Percentiles rank a stretch among this genome's conserved stretches.
phyloP scores from a whole-genome alignment of 495 filamentous ascomycete genomes.

The Penicillium roqueforti region DNA sequence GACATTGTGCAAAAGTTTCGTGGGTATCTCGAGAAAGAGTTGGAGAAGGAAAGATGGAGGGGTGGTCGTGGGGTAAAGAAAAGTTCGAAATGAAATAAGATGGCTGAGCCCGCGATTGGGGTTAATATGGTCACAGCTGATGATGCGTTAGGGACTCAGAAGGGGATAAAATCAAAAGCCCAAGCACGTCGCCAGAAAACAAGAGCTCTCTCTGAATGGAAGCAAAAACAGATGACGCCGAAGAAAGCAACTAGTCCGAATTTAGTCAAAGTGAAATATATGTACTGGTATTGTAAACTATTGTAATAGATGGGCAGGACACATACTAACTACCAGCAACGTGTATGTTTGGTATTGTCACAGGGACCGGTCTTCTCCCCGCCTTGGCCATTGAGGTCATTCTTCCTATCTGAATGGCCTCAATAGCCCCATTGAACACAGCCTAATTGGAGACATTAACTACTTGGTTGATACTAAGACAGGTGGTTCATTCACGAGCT shows the following conservation, averaged over 20 bases:
- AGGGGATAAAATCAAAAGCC: not conserved
- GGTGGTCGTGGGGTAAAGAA: not conserved
- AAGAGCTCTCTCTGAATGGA: not conserved
- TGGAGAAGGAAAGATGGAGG: not conserved
- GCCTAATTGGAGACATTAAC: not conserved
- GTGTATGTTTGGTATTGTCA: slow-evolving; percentile 35
- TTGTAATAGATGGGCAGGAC: not conserved
- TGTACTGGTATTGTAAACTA: slow-evolving; percentile 13
- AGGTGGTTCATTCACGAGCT: not conserved
- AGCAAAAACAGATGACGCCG: slow-evolving; percentile 16
- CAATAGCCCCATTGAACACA: slow-evolving; percentile 2
- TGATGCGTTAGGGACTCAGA: not conserved
- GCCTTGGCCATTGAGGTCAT: slow-evolving; percentile 29
- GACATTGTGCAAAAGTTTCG: slow-evolving; percentile 25
- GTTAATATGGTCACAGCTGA: not conserved
- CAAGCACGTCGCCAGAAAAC: not conserved
- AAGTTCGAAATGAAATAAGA: not conserved
- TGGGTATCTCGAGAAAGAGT: not conserved
- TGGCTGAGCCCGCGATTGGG: not conserved
- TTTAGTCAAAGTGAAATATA: slow-evolving; percentile 1
- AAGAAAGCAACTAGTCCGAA: slow-evolving; percentile 7
- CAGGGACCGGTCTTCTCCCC: slow-evolving; percentile 31
- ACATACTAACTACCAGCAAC: slow-evolving; percentile 6
- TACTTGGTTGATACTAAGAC: not conserved
- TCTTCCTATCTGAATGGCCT: slow-evolving; percentile 18